Evolutionary conservation across 2,329 filamentous ascomycete genomes (phyloP), one percentile per base, ranked within the genome.

Genomic region (Dactylellina drechsleri): DNA sequence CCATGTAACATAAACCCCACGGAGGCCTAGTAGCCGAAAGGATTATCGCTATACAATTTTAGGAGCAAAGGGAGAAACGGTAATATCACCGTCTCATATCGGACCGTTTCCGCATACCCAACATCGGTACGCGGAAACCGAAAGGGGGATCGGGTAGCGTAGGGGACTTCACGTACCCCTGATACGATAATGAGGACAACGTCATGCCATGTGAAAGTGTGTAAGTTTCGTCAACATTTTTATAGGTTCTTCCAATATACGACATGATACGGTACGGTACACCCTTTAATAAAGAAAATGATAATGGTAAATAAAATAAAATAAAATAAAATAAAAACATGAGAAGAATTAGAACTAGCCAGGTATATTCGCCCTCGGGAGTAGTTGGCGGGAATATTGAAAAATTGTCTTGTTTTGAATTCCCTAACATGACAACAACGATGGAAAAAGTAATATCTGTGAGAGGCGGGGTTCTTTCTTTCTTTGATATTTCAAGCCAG

Each of bases 101-200:
- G 45, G 65, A 49, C 18, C 28, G 26, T 59, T 56, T 54, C 20
- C 52, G 36, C 26, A 54, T 28, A 36, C 53, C 23, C 31, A 36
- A 36, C 31, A 36, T 10, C 31, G 31, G 31, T 36, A 36, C 6
- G 31, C 31, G 10, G 31, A 36, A 36, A 18, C 7, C 10, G 28
- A 8, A 56, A 31, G 53, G 15, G 26, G 28, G 28, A 56, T n/a
- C 31, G 31, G 31, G 31, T 36, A 36, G 31, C 31, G 31, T 36
- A 36, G 12, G 16, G 18, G 16, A 58, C 26, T 43, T n/a, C 1
- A 49, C 12, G 47, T 41, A 8, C 45, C n/a, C 23, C 20, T 70
- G 66, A 62, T 70, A 70, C 66, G 66, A 70, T 56, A 70, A 70
- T 70, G 66, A 70, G 66, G 66, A 70, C 57, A 70, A 62, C 57